Evolutionary conservation across 768 basidiomycete genomes (phyloP).

Genomic region (Royoungia palumana): DNA sequence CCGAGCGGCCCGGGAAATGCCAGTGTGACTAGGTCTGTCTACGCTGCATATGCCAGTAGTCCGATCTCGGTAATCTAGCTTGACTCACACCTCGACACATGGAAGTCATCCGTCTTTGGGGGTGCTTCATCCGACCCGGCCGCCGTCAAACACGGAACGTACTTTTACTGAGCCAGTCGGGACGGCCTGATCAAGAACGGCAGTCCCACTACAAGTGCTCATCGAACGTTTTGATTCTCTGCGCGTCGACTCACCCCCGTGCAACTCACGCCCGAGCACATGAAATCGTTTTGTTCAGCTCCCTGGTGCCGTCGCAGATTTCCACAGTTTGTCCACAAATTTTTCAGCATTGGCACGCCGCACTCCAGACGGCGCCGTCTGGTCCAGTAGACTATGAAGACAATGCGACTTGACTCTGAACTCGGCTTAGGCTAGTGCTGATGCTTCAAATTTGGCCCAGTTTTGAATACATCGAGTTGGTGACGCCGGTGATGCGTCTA

Average conservation of each 20-base stretch:
- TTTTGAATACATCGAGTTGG: no score
- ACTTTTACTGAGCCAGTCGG: constrained; percentile 86
- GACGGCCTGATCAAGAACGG: constrained; percentile 79
- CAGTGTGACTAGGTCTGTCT: constrained; percentile 50
- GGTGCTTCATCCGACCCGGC: constrained; percentile 70
- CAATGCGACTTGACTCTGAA: no score
- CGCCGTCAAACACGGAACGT: constrained; percentile 83
- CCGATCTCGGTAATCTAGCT: constrained; percentile 83
- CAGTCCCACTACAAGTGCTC: constrained; percentile 77
- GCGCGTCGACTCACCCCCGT: no score
- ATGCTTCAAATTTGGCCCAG: no score
- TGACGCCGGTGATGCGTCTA: constrained; percentile 63
- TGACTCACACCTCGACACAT: constrained; percentile 80
- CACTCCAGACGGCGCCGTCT: constrained; percentile 80
- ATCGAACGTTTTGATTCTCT: constrained; percentile 64
- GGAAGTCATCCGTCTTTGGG: constrained; percentile 74
- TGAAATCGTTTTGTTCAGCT: no score
- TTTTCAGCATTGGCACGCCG: constrained; percentile 77
- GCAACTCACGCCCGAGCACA: no score
- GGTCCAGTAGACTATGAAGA: constrained; percentile 74
- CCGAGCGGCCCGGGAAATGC: no score
- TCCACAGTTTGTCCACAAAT: constrained; percentile 54
- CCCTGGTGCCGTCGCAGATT: no score
- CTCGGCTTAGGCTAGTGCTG: no score
- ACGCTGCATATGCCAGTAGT: constrained; percentile 76